Conservation (phyloP, 306 rosid genomes). For the Sindora glabra region DNA sequence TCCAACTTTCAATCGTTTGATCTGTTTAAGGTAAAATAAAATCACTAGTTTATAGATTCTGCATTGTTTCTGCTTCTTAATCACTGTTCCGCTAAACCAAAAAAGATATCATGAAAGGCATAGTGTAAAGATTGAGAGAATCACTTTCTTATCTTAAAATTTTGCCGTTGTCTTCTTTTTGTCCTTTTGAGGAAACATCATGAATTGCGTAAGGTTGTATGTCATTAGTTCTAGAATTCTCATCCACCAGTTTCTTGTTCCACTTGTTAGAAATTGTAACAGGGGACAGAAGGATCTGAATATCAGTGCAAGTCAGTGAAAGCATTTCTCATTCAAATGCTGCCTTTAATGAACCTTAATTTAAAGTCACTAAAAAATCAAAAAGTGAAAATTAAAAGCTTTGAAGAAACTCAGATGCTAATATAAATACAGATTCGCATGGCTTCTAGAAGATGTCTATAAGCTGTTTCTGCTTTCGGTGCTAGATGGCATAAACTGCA, state of each 20-base stretch:
- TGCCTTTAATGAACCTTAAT: no score
- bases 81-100: no score
- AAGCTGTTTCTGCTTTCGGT: conserved; percentile 7
- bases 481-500: no score
- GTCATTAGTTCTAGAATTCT: background rate
- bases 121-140: no score
- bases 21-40: no score
- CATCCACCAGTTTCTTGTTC: conserved; percentile 19
- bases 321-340: conserved; percentile 15
- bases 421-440: no score
- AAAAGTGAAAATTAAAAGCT: no score
- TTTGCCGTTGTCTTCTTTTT: conserved; percentile 15
- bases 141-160: background rate
- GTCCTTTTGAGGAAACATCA: background rate
- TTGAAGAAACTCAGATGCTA: no score
- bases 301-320: conserved; percentile 15
- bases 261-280: conserved; percentile 21
- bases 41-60: no score
- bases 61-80: no score
- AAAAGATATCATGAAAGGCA: no score
- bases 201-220: background rate
- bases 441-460: conserved; percentile 15
- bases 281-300: conserved; percentile 29
- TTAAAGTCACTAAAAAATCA: no score
- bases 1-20: background rate